Percentiles rank a stretch among this genome's conserved stretches.
These are phyloP conservation scores for Psophocarpus tetragonolobus DNA, from an alignment of 306 rosid genomes.

Conservation along the genomic window DNA sequence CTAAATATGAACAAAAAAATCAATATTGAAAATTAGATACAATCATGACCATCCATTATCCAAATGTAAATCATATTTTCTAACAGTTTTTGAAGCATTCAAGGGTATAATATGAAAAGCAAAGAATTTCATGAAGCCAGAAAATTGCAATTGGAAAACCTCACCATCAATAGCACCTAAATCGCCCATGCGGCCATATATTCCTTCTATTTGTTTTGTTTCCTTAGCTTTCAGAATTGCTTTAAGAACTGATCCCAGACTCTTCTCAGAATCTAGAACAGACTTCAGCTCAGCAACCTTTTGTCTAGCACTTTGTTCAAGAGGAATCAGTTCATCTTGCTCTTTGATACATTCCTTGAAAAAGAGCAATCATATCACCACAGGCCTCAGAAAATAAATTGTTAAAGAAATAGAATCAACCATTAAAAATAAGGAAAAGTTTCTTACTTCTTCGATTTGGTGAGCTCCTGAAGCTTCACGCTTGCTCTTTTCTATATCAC, in stretches of 20 bases:
- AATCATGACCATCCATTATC: neutral
- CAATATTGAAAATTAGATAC: slow-evolving; percentile 15
- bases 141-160: slow-evolving; percentile 24
- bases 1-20: neutral
- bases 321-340: slow-evolving; percentile 79
- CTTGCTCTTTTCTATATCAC: slow-evolving; percentile 66
- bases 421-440: neutral
- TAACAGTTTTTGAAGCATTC: neutral
- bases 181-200: slow-evolving; percentile 98
- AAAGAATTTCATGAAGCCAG: slow-evolving; percentile 2
- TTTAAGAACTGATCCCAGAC: slow-evolving; percentile 85
- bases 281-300: slow-evolving; percentile 94
- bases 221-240: slow-evolving; percentile 85
- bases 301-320: slow-evolving; percentile 95
- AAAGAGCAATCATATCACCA: slow-evolving; percentile 32
- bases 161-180: slow-evolving; percentile 95
- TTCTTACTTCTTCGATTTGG: slow-evolving; percentile 73
- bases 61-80: slow-evolving; percentile 6
- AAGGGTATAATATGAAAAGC: slow-evolving; percentile 11
- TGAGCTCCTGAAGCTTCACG: slow-evolving; percentile 64
- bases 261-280: slow-evolving; percentile 83
- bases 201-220: slow-evolving; percentile 73
- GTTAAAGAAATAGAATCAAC: neutral
- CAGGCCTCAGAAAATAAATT: neutral
- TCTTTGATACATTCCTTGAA: slow-evolving; percentile 67